Conservation (phyloP, 805 yeast genomes). For the Dipodascus geniculatus region DNA sequence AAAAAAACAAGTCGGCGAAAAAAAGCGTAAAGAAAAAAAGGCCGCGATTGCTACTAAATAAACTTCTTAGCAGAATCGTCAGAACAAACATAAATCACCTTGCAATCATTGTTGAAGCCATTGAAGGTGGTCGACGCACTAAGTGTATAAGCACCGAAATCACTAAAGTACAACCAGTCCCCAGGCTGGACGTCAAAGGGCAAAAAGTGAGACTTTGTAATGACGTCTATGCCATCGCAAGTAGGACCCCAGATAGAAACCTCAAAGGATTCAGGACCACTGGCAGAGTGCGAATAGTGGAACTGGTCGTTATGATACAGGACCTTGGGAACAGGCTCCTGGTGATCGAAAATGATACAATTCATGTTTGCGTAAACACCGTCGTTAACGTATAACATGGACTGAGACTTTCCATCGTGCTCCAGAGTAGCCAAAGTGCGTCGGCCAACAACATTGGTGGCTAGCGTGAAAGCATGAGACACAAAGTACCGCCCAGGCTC, state of each 20-base stretch:
- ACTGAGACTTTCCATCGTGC: slow-evolving; percentile 25
- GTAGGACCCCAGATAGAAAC: slow-evolving; percentile 95
- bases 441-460: slow-evolving; percentile 76
- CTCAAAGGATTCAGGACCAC: slow-evolving; percentile 4
- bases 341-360: slow-evolving; percentile 89
- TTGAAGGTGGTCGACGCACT: slow-evolving; percentile 90
- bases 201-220: slow-evolving; percentile 41
- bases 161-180: slow-evolving; percentile 82
- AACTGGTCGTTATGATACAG: slow-evolving; percentile 43
- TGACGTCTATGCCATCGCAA: slow-evolving; percentile 91
- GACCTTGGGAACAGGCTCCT: slow-evolving; percentile 58
- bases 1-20: slow-evolving; percentile 1
- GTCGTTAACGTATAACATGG: slow-evolving; percentile 83
- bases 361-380: slow-evolving; percentile 95
- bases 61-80: slow-evolving; percentile 13
- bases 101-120: slow-evolving; percentile 60
- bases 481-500: slow-evolving; percentile 93
- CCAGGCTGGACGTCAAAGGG: slow-evolving; percentile 61
- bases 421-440: slow-evolving; percentile 35
- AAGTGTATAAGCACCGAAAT: slow-evolving; percentile 84
- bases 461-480: slow-evolving; percentile 75
- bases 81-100: slow-evolving; percentile 53
- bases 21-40: slow-evolving; percentile 1
- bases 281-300: slow-evolving; percentile 23
- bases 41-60: not conserved